Evolutionary conservation across 2,329 filamentous ascomycete genomes (phyloP).

Genomic region (Pyricularia sp.): DNA sequence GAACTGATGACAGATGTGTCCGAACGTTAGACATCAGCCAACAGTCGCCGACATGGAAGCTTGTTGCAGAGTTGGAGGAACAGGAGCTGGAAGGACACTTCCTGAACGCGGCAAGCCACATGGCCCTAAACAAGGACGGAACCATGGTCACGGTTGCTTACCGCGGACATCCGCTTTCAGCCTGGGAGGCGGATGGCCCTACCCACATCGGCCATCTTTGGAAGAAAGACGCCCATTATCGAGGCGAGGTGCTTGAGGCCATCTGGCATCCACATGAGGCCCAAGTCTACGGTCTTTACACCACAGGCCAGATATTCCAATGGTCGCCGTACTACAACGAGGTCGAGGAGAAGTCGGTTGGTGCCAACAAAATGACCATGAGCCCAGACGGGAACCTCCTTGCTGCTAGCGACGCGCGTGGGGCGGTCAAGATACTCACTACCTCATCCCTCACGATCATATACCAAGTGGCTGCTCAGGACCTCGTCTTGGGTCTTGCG

Average conservation of each 20-base stretch:
- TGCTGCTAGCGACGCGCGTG: slow-evolving; percentile 12
- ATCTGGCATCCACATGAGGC: slow-evolving; percentile 14
- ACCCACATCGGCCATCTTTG: slow-evolving; percentile 9
- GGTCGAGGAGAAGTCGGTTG: slow-evolving; percentile 10
- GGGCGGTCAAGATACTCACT: slow-evolving; percentile 11
- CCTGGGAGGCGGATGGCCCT: slow-evolving; percentile 13
- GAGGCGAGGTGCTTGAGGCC: slow-evolving; percentile 11
- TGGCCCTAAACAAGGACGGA: slow-evolving; percentile 13
- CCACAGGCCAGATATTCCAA: slow-evolving; percentile 18
- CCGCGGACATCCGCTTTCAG: slow-evolving; percentile 13
- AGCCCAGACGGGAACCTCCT: slow-evolving; percentile 14
- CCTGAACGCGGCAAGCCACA: slow-evolving; percentile 11
- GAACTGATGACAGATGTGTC: neutral
- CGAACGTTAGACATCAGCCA: slow-evolving; percentile 4
- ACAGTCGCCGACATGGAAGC: slow-evolving; percentile 7
- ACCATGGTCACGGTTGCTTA: slow-evolving; percentile 13
- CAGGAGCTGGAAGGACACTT: slow-evolving; percentile 11
- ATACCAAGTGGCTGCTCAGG: neutral
- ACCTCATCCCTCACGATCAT: slow-evolving; percentile 5
- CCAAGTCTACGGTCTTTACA: slow-evolving; percentile 17
- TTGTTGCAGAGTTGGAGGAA: slow-evolving; percentile 10
- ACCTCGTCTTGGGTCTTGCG: neutral
- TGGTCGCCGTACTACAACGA: slow-evolving; percentile 17
- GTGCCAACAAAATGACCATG: slow-evolving; percentile 10
- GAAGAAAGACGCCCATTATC: slow-evolving; percentile 8